Conservation (phyloP, 306 rosid species). For the Lupinus albus region DNA sequence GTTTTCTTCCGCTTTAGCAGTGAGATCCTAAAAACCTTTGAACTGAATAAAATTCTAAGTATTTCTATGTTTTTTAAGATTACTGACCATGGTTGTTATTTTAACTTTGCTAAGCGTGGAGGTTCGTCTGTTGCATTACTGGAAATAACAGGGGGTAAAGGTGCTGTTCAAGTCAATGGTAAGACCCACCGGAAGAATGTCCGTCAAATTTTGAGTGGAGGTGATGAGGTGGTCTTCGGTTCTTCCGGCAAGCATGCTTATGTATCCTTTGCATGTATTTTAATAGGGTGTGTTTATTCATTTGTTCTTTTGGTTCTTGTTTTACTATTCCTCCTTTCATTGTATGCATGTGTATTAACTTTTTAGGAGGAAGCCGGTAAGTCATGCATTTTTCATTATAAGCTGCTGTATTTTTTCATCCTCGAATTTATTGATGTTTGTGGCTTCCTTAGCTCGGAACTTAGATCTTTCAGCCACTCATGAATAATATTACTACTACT, state of each 20-base stretch:
- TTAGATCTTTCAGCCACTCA: constrained; percentile 86
- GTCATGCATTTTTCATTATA: constrained; percentile 4
- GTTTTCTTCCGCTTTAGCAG: constrained; percentile 11
- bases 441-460: constrained; percentile 51
- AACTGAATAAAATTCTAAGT: constrained; percentile 24
- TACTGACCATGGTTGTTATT: constrained; percentile 41
- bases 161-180: constrained; percentile 78
- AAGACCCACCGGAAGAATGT: constrained; percentile 55
- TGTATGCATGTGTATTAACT: neutral
- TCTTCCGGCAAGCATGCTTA: constrained; percentile 76
- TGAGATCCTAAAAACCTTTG: constrained; percentile 1
- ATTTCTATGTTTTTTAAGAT: constrained; percentile 9
- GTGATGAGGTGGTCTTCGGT: constrained; percentile 86
- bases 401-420: constrained; percentile 10
- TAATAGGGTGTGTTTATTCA: constrained; percentile 17
- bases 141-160: constrained; percentile 78
- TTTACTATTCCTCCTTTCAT: constrained; percentile 6
- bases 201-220: constrained; percentile 61
- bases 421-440: constrained; percentile 27
- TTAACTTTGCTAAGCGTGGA: constrained; percentile 56
- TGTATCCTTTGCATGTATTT: constrained; percentile 69
- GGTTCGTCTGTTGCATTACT: constrained; percentile 71
- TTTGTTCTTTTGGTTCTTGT: constrained; percentile 15
- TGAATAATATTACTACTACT: constrained; percentile 51
- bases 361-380: neutral